Evolutionary conservation across 2,329 filamentous ascomycete species (phyloP), one percentile per base, ranked within the genome.

Genomic region (Diaporthe sp.): DNA sequence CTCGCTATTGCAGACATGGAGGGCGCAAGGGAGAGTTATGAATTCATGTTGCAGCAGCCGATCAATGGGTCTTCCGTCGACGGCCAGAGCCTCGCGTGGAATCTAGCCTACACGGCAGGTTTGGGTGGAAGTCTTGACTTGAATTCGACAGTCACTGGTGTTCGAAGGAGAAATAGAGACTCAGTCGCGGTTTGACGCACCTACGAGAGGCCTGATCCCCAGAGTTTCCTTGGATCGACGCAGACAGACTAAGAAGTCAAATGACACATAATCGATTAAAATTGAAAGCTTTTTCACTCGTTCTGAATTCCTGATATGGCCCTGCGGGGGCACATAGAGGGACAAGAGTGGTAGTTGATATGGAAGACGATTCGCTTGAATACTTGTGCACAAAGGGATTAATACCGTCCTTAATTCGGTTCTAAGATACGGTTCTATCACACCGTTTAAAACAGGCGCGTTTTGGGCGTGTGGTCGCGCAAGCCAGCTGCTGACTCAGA

Each of bases 401-500:
- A 60, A 15, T 42, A 13, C 60, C 13, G 42, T 61, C 37, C 37
- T 28, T 4, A 10, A n/a, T 28, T 39, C 57, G 22, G 34, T 60
- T 60, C 15, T 25, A n/a, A 8, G 17, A 22, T 15, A 2, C 61
- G 28, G 28, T n/a, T 25, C 15, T 19, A 44, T 6, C 25, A 13
- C 42, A 19, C 62, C 57, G 31, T 60, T 60, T 67, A n/a, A n/a
- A 12, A 34, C 39, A 4, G 12, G 12, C 13, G 31, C 44, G 61
- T 12, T n/a, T 17, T n/a, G 37, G 28, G 31, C 6, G 7, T 13
- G 25, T 5, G 12, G 46, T 37, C 13, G 8, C 22, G 4, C 31
- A 8, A 68, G 46, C 12, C 62, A 51, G 12, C 31, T 53, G 65
- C 46, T 70, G 73, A 72, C 57, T 37, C 31, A 51, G 46, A 49